Percentiles rank a stretch among this genome's conserved stretches.
phyloP scores from a whole-genome alignment of 192 early-diverging fungal genomes.

The Coemansia pectinata region DNA sequence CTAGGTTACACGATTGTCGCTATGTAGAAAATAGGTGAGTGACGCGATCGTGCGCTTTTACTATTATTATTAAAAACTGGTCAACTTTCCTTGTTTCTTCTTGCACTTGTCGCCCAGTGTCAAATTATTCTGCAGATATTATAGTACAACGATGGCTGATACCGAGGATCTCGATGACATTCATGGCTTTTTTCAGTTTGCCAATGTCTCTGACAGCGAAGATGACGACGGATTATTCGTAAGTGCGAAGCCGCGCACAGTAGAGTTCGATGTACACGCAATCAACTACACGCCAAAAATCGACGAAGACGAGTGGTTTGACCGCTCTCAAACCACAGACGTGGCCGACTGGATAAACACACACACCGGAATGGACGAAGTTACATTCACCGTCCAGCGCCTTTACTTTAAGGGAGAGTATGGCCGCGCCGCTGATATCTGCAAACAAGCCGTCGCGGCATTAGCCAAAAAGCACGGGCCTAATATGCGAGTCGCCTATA shows the following conservation, averaged over 20 bases:
- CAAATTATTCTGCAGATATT: background rate
- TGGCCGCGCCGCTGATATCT: constrained; percentile 7
- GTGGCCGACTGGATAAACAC: constrained; percentile 17
- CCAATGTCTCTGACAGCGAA: constrained; percentile 35
- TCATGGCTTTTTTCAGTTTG: constrained; percentile 56
- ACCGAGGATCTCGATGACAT: constrained; percentile 20
- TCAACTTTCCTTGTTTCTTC: background rate
- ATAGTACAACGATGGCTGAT: constrained; percentile 16
- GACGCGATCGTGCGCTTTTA: no score
- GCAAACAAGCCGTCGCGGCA: constrained; percentile 13
- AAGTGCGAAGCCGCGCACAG: constrained; percentile 22
- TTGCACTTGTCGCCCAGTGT: background rate
- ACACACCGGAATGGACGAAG: constrained; percentile 33
- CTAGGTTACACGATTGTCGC: no score
- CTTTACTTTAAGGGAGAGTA: constrained; percentile 34
- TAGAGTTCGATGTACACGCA: constrained; percentile 25
- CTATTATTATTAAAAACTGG: no score
- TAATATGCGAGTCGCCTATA: constrained; percentile 11
- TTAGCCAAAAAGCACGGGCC: constrained; percentile 5
- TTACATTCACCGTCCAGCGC: constrained; percentile 39
- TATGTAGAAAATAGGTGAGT: no score
- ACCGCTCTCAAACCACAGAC: background rate
- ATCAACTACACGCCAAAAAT: constrained; percentile 40
- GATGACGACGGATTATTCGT: constrained; percentile 36
- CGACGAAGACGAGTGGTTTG: constrained; percentile 49